Evolutionary conservation across 331 rosid species (phyloP).

Genomic region (Telfairia occidentalis): DNA sequence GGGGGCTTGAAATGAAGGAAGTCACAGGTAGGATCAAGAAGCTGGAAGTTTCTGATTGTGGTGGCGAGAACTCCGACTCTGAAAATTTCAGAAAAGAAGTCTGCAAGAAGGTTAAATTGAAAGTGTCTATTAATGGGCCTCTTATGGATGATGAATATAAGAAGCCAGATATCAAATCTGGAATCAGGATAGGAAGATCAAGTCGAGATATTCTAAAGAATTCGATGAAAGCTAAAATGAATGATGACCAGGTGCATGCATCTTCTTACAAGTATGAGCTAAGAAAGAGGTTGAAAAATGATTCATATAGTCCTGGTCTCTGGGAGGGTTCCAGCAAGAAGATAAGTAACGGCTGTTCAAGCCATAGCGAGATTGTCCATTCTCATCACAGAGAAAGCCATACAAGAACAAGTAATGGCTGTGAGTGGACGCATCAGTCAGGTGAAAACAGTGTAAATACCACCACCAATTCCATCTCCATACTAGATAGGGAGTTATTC

Average conservation of each 20-base stretch:
- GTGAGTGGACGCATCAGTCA: constrained; percentile 44
- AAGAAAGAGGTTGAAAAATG: constrained; percentile 32
- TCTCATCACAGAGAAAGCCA: constrained; percentile 32
- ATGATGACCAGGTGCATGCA: constrained; percentile 19
- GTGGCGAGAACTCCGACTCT: constrained; percentile 1
- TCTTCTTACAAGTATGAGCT: constrained; percentile 24
- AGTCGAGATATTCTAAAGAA: constrained; percentile 12
- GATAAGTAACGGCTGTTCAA: constrained; percentile 21
- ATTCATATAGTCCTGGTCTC: constrained; percentile 22
- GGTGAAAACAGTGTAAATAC: constrained; percentile 51
- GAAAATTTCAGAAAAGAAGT: neutral
- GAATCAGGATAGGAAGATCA: constrained; percentile 5
- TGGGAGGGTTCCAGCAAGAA: constrained; percentile 19
- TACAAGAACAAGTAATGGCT: constrained; percentile 19
- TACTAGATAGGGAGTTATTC: constrained; percentile 16
- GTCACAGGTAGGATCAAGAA: constrained; percentile 15
- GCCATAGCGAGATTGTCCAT: constrained; percentile 24
- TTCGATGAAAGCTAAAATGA: constrained; percentile 18
- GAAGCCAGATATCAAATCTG: neutral
- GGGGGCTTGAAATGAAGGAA: constrained; percentile 20
- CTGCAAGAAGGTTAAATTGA: constrained; percentile 8
- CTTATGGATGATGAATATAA: constrained; percentile 25
- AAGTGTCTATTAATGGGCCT: constrained; percentile 47
- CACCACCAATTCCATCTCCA: constrained; percentile 24
- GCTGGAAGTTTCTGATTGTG: constrained; percentile 26